Conservation (phyloP, 2,329 filamentous ascomycete species). For the Zopfia rhizophila region DNA sequence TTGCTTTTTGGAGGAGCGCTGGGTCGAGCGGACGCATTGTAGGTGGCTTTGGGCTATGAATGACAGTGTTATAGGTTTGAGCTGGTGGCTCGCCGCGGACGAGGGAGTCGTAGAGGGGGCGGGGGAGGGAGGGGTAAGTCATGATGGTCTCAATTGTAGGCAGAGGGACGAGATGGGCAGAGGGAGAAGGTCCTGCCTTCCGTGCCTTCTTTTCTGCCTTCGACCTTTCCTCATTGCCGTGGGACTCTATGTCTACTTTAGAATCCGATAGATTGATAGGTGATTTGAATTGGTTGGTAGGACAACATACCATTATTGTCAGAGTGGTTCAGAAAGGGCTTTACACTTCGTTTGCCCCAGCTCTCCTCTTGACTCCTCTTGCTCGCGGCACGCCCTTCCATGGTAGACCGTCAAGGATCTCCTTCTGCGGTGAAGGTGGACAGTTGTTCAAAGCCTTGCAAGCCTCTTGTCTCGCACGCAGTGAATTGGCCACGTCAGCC, state of each 20-base stretch:
- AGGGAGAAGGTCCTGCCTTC: slow-evolving; percentile 1
- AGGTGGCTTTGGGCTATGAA: slow-evolving; percentile 21
- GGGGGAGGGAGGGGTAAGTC: slow-evolving; percentile 17
- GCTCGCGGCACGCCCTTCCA: slow-evolving; percentile 18
- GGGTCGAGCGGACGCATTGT: slow-evolving; percentile 16
- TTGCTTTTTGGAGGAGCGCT: slow-evolving; percentile 16
- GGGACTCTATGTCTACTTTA: too few relatives aligned
- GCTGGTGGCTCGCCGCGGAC: slow-evolving; percentile 18
- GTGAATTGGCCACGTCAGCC: slow-evolving; percentile 25
- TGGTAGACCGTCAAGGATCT: slow-evolving; percentile 24
- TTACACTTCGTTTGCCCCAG: slow-evolving; percentile 1
- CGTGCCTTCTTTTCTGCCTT: slow-evolving; percentile 12
- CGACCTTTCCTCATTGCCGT: too few relatives aligned
- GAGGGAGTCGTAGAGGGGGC: slow-evolving; percentile 21
- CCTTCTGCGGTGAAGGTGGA: slow-evolving; percentile 22
- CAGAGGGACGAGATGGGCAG: slow-evolving; percentile 16
- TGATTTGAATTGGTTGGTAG: too few relatives aligned
- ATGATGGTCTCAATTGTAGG: slow-evolving; percentile 33
- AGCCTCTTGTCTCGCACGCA: slow-evolving; percentile 24
- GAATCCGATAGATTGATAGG: too few relatives aligned
- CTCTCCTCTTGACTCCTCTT: slow-evolving; percentile 1
- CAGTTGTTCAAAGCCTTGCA: slow-evolving; percentile 30
- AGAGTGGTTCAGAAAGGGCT: too few relatives aligned
- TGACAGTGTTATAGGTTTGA: slow-evolving; percentile 23
- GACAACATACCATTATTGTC: too few relatives aligned